Evolutionary conservation across 1,284 basidiomycete species (phyloP).

Genomic region (Flammula alnicola): DNA sequence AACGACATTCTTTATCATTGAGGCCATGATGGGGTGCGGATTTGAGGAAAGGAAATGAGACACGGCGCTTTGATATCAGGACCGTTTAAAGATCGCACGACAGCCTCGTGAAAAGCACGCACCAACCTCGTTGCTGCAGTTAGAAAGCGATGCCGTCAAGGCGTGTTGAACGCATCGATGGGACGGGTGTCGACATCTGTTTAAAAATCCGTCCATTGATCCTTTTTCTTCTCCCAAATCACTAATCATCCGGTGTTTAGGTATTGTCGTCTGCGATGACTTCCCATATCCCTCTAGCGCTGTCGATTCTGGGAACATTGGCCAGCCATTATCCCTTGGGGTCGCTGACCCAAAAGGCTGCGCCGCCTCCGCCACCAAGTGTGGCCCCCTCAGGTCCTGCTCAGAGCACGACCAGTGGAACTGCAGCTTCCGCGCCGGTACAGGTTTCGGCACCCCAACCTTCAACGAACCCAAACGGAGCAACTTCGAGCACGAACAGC

Average conservation of each 20-base stretch:
- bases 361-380: slow-evolving; percentile 29
- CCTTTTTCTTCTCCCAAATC: slow-evolving; percentile 24
- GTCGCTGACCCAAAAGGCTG: slow-evolving; percentile 35
- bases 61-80: slow-evolving; percentile 23
- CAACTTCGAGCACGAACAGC: background rate
- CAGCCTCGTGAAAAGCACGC: slow-evolving; percentile 35
- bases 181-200: slow-evolving; percentile 24
- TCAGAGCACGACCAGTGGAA: slow-evolving; percentile 12
- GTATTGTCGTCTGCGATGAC: slow-evolving; percentile 38
- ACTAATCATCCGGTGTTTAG: slow-evolving; percentile 18
- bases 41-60: slow-evolving; percentile 19
- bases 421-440: background rate
- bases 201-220: slow-evolving; percentile 28
- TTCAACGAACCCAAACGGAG: slow-evolving; percentile 4
- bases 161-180: slow-evolving; percentile 22
- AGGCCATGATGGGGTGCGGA: slow-evolving; percentile 39
- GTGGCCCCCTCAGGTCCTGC: slow-evolving; percentile 29
- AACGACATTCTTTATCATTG: slow-evolving; percentile 41
- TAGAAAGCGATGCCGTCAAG: slow-evolving; percentile 20
- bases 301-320: slow-evolving; percentile 55
- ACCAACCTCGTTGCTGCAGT: slow-evolving; percentile 35
- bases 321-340: slow-evolving; percentile 49
- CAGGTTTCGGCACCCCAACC: slow-evolving; percentile 10
- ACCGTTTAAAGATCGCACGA: slow-evolving; percentile 26
- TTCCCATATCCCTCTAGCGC: slow-evolving; percentile 51